Evolutionary conservation across 225 moss, liverwort and hornwort species (phyloP).

Genomic region (Bryoerythrophyllum caledonicum): DNA sequence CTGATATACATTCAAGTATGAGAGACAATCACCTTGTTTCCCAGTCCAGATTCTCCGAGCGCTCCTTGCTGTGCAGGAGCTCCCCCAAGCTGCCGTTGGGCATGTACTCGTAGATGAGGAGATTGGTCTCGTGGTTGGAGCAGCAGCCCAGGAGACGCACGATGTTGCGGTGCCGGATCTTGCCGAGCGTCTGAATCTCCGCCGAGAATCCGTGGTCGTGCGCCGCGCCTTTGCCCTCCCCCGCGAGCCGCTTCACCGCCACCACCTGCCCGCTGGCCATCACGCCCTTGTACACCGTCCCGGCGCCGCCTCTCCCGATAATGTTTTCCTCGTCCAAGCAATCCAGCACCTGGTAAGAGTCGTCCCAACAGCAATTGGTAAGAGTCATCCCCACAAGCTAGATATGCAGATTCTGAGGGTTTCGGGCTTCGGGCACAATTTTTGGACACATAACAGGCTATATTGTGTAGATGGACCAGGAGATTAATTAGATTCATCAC

Average conservation of each 20-base stretch:
- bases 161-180: slow-evolving; percentile 89
- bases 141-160: slow-evolving; percentile 85
- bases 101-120: slow-evolving; percentile 95
- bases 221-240: slow-evolving; percentile 69
- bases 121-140: slow-evolving; percentile 85
- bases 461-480: too few relatives aligned
- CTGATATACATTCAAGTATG: too few relatives aligned
- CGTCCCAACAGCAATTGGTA: too few relatives aligned
- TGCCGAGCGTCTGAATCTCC: slow-evolving; percentile 91
- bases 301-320: slow-evolving; percentile 90
- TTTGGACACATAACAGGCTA: too few relatives aligned
- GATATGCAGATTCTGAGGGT: too few relatives aligned
- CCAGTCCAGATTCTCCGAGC: slow-evolving; percentile 79
- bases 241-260: slow-evolving; percentile 83
- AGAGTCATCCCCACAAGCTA: too few relatives aligned
- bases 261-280: slow-evolving; percentile 84
- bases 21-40: slow-evolving; percentile 48
- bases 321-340: slow-evolving; percentile 92
- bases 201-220: slow-evolving; percentile 94
- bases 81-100: slow-evolving; percentile 95
- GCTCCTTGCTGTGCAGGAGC: slow-evolving; percentile 79
- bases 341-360: slow-evolving; percentile 57
- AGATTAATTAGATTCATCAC: too few relatives aligned
- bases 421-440: too few relatives aligned
- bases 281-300: slow-evolving; percentile 90